phyloP scores from a whole-genome alignment of 2,329 filamentous ascomycete genomes.

The Pseudogymnoascus sp. region DNA sequence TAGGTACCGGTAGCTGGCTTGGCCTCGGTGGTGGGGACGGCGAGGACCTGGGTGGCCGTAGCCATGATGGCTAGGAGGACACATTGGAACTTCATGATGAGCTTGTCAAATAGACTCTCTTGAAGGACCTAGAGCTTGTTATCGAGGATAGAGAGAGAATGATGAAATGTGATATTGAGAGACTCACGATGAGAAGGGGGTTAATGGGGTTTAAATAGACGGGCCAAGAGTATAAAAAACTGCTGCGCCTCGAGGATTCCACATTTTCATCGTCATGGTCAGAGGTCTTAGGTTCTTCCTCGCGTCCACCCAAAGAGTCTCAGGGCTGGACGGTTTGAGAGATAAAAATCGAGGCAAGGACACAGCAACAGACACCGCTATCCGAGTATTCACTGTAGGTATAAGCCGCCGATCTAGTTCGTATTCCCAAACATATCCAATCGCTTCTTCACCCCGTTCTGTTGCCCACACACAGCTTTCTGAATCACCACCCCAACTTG shows the following conservation, averaged over 20 bases:
- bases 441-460: not conserved
- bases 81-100: not conserved
- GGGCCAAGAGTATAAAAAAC: not conserved
- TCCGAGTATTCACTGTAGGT: not conserved
- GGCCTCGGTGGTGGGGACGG: not conserved
- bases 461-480: not conserved
- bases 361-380: not conserved
- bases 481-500: not conserved
- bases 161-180: not conserved
- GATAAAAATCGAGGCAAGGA: not conserved
- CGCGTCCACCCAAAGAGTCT: not conserved
- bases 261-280: not conserved
- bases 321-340: not conserved
- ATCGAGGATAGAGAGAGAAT: not conserved
- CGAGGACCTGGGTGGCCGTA: not conserved
- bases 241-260: not conserved
- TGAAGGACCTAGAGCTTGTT: not conserved
- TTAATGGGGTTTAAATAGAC: not conserved
- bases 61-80: not conserved
- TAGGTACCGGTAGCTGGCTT: not conserved
- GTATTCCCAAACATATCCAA: not conserved
- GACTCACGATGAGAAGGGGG: not conserved
- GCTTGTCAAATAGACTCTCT: not conserved
- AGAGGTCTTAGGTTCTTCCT: not conserved
- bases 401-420: not conserved